A percentile compares a stretch with the other conserved stretches of the same genome.
Evolutionary conservation across 331 rosid genomes (phyloP).

Genomic region (Spiraea crenata): DNA sequence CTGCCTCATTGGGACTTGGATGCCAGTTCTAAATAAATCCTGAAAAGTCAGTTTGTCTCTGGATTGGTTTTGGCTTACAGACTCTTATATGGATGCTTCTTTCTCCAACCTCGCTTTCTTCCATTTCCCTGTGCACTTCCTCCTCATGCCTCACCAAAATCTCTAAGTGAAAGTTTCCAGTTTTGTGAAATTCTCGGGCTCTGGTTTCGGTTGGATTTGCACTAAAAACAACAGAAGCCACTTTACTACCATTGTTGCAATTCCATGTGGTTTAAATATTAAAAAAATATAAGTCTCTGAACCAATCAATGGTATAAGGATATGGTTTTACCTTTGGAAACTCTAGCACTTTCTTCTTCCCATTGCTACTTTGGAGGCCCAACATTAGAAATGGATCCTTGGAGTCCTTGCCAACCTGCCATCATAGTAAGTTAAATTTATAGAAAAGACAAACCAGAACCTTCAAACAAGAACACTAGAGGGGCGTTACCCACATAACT

Average conservation of each 20-base stretch:
- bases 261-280: neutral
- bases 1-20: neutral
- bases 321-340: slow-evolving; percentile 93
- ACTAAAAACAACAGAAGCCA: neutral
- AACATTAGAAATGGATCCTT: too few relatives aligned
- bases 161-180: slow-evolving; percentile 92
- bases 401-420: too few relatives aligned
- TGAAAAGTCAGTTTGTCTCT: slow-evolving; percentile 39
- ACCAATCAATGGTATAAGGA: slow-evolving; percentile 98
- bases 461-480: too few relatives aligned
- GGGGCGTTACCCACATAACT: too few relatives aligned
- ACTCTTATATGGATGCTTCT: slow-evolving; percentile 58
- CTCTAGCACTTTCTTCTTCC: slow-evolving; percentile 80
- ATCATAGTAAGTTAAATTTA: too few relatives aligned
- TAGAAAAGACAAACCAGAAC: too few relatives aligned
- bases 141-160: slow-evolving; percentile 88
- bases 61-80: slow-evolving; percentile 80
- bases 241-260: neutral
- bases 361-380: slow-evolving; percentile 54
- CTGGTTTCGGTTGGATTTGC: slow-evolving; percentile 93
- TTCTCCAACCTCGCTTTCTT: slow-evolving; percentile 63
- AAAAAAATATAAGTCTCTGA: slow-evolving; percentile 21
- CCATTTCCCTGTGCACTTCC: slow-evolving; percentile 79
- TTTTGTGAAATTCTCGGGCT: slow-evolving; percentile 75
- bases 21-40: neutral